phyloP scores from a whole-genome alignment of 257 asterid species.

The Nicotiana undulata region DNA sequence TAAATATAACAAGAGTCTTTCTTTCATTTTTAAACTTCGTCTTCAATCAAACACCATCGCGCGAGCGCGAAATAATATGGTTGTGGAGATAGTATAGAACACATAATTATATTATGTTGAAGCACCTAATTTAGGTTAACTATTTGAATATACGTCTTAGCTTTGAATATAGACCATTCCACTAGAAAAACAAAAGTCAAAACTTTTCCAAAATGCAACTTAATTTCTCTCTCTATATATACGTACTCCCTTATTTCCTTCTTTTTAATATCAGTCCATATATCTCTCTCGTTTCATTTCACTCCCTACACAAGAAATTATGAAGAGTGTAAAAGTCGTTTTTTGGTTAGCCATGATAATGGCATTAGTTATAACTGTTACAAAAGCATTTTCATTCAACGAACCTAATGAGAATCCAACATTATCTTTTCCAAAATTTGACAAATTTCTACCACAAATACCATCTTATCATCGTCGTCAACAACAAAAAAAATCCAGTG shows the following conservation, averaged over 20 bases:
- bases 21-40: background rate
- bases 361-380: constrained; percentile 7
- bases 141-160: background rate
- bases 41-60: background rate
- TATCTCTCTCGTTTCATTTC: background rate
- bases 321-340: constrained; percentile 22
- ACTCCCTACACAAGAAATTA: background rate
- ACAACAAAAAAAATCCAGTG: too few relatives aligned
- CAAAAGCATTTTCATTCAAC: constrained; percentile 13
- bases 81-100: background rate
- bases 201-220: background rate
- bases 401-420: background rate
- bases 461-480: background rate
- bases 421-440: constrained; percentile 22
- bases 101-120: background rate
- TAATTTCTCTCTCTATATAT: constrained; percentile 1
- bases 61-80: background rate
- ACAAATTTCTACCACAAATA: constrained; percentile 30
- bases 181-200: background rate
- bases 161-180: constrained; percentile 18
- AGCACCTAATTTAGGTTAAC: constrained; percentile 22
- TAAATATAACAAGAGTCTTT: background rate
- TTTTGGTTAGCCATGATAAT: constrained; percentile 19
- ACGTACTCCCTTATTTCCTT: background rate
- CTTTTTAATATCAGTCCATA: background rate